Conservation (phyloP, 2,329 filamentous ascomycete species). For the Diaporthe longicolla region DNA sequence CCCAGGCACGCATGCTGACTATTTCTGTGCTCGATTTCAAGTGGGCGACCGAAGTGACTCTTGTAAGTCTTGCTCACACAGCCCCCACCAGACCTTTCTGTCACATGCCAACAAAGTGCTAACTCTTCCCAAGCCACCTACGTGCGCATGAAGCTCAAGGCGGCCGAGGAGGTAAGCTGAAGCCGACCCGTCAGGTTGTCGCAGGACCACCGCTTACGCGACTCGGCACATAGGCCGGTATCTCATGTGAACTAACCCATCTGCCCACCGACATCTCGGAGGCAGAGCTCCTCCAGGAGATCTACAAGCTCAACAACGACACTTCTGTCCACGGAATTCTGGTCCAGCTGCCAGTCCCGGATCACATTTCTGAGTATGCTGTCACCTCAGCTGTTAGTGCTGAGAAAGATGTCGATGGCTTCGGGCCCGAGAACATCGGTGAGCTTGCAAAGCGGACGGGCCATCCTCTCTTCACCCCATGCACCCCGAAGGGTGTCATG, state of each 20-base stretch:
- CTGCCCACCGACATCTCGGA: slow-evolving; percentile 86
- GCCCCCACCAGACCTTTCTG: neutral
- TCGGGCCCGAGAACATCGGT: slow-evolving; percentile 93
- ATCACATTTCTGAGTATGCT: slow-evolving; percentile 89
- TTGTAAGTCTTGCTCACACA: slow-evolving; percentile 67
- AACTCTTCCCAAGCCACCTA: slow-evolving; percentile 79
- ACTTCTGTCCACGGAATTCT: slow-evolving; percentile 89
- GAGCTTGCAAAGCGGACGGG: slow-evolving; percentile 97
- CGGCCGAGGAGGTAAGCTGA: slow-evolving; percentile 83
- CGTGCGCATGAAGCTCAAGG: slow-evolving; percentile 99
- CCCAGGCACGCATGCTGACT: slow-evolving; percentile 39
- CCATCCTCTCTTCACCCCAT: slow-evolving; percentile 89
- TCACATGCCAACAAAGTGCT: slow-evolving; percentile 45
- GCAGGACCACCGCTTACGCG: slow-evolving; percentile 38
- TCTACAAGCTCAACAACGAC: slow-evolving; percentile 89
- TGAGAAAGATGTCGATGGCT: slow-evolving; percentile 98
- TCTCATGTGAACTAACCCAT: slow-evolving; percentile 87
- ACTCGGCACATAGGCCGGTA: slow-evolving; percentile 77
- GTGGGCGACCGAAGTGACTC: slow-evolving; percentile 96
- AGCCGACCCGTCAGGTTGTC: neutral
- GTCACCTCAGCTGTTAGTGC: slow-evolving; percentile 92
- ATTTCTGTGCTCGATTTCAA: slow-evolving; percentile 52
- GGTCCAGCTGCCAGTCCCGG: slow-evolving; percentile 91
- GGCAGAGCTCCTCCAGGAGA: slow-evolving; percentile 86
- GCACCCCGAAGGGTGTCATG: slow-evolving; percentile 98